phyloP scores from a whole-genome alignment of 176 grass and related monocot genomes.

The Eleusine coracana region DNA sequence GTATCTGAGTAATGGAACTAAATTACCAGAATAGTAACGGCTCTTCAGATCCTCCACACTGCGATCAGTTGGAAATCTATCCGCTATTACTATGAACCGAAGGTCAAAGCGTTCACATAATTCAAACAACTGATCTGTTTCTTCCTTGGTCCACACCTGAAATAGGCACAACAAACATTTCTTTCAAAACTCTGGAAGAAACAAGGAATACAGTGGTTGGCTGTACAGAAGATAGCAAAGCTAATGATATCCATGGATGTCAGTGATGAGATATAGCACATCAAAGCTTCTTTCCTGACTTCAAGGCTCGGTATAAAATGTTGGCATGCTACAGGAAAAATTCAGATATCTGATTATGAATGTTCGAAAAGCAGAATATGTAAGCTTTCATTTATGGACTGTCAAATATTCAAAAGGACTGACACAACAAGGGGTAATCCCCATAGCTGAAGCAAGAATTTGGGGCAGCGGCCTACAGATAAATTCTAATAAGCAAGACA shows the following conservation, averaged over 20 bases:
- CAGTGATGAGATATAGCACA: neutral
- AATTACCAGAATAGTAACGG: constrained; percentile 90
- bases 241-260: neutral
- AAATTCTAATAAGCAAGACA: neutral
- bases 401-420: neutral
- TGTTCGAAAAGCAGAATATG: neutral
- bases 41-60: constrained; percentile 90
- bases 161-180: constrained; percentile 42
- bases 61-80: constrained; percentile 76
- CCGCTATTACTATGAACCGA: constrained; percentile 90
- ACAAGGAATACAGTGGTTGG: neutral
- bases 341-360: constrained; percentile 1
- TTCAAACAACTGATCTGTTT: constrained; percentile 93
- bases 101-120: constrained; percentile 90
- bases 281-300: constrained; percentile 5
- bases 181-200: neutral
- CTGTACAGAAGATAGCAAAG: constrained; percentile 25
- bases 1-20: constrained; percentile 44
- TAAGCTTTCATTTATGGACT: constrained; percentile 15
- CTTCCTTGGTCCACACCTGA: constrained; percentile 90
- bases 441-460: neutral
- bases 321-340: neutral
- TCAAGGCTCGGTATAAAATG: neutral
- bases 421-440: neutral
- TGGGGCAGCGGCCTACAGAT: neutral